Conservation (phyloP, 1,284 basidiomycete species). For the Ganoderma lingzhi region DNA sequence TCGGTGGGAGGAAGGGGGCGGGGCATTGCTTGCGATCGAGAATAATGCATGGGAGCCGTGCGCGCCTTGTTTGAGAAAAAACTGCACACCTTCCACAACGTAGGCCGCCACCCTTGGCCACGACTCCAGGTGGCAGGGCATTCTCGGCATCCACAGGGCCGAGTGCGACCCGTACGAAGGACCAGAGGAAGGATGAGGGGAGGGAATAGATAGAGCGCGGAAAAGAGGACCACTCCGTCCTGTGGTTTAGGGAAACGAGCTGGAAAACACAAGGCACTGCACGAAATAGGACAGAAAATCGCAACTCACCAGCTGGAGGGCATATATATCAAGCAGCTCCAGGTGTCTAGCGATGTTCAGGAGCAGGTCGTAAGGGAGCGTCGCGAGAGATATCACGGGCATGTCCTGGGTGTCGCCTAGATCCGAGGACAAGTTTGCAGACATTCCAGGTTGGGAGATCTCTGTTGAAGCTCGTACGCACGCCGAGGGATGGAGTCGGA, state of each 20-base stretch:
- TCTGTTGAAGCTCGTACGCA: not conserved
- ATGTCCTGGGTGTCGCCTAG: slow-evolving; percentile 32
- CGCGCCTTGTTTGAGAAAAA: slow-evolving; percentile 1
- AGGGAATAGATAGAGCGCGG: not conserved
- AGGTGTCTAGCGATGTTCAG: slow-evolving; percentile 70
- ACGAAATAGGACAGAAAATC: not conserved
- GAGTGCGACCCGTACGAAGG: too few species aligned
- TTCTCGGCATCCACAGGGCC: too few species aligned
- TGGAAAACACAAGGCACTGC: not conserved
- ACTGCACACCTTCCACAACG: not conserved
- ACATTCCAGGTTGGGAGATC: slow-evolving; percentile 27
- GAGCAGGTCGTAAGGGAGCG: slow-evolving; percentile 73
- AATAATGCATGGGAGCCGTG: not conserved
- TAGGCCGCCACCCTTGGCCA: not conserved
- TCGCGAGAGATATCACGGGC: slow-evolving; percentile 46
- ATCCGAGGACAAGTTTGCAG: slow-evolving; percentile 20
- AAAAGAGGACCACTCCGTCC: not conserved
- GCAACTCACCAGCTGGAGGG: slow-evolving; percentile 64
- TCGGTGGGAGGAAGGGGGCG: not conserved
- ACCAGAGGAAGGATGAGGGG: not conserved
- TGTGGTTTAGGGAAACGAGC: not conserved
- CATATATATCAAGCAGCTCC: slow-evolving; percentile 62
- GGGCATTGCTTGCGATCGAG: not conserved
- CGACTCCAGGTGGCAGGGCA: not conserved
- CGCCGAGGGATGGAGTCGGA: not conserved